Conservation (phyloP, 805 yeast species). For the Ogataea pilisensis region DNA sequence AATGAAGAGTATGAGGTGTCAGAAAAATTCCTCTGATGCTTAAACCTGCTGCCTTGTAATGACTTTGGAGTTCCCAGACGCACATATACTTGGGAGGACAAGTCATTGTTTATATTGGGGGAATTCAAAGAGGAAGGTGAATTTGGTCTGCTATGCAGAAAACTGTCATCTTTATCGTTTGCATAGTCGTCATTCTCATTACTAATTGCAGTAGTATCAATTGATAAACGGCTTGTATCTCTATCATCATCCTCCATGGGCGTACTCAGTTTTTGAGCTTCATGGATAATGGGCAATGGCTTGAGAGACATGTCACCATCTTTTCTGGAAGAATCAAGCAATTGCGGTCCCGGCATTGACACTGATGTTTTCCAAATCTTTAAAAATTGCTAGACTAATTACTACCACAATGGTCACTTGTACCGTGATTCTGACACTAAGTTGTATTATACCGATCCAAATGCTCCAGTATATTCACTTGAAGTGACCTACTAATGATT, state of each 20-base stretch:
- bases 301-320: background rate
- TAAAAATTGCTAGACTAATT: no score
- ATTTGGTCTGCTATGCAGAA: conserved; percentile 5
- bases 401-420: no score
- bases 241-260: conserved; percentile 2
- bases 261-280: conserved; percentile 7
- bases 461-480: no score
- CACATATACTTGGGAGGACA: conserved; percentile 5
- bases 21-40: conserved; percentile 21
- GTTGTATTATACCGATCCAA: no score
- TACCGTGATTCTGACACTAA: no score
- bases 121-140: conserved; percentile 9
- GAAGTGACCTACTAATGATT: no score
- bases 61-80: conserved; percentile 4
- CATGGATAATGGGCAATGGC: conserved; percentile 9
- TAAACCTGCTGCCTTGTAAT: conserved; percentile 3
- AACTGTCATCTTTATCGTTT: background rate
- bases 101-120: conserved; percentile 16
- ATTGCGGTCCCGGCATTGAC: conserved; percentile 1
- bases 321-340: background rate
- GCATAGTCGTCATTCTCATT: background rate
- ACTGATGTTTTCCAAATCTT: no score
- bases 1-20: conserved; percentile 25
- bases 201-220: background rate
- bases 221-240: background rate